A percentile compares a stretch with the other conserved stretches of the same genome.
Evolutionary conservation across 1,284 basidiomycete species (phyloP).

Genomic region (Uromyces viciae-fabae): DNA sequence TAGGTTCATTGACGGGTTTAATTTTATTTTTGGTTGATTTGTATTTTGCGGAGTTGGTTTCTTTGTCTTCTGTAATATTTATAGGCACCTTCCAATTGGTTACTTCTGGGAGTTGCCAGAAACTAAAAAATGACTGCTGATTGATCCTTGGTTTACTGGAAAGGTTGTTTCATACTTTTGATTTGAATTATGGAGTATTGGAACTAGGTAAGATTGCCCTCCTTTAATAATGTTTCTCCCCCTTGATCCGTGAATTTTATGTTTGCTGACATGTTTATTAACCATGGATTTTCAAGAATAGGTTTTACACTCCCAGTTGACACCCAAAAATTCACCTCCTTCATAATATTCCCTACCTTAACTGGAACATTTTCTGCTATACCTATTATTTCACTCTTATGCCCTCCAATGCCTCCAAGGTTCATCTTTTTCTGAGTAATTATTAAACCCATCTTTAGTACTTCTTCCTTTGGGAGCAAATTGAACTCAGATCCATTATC

Average conservation of each 20-base stretch:
- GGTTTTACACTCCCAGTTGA: not conserved
- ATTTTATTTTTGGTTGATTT: slow-evolving; percentile 3
- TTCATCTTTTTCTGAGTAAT: not conserved
- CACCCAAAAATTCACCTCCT: not conserved
- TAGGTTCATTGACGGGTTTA: slow-evolving; percentile 17
- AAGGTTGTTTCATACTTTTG: not conserved
- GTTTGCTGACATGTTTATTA: not conserved
- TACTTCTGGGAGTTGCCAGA: not conserved
- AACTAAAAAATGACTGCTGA: not conserved
- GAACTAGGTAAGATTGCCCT: not conserved
- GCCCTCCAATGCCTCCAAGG: not conserved
- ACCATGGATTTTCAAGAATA: not conserved
- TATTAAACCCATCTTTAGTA: not conserved
- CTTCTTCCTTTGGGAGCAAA: not conserved
- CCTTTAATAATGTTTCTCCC: not conserved
- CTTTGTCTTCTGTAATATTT: not conserved
- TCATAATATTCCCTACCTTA: not conserved
- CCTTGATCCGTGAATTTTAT: not conserved
- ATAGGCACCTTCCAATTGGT: not conserved
- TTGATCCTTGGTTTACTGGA: not conserved
- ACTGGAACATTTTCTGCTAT: not conserved
- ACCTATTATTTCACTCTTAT: not conserved
- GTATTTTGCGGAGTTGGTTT: not conserved
- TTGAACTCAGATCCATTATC: slow-evolving; percentile 7
- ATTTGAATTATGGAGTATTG: not conserved